Evolutionary conservation across 2,329 filamentous ascomycete genomes (phyloP), one percentile per base, ranked within the genome.

Genomic region (Pseudohalonectria lignicola): DNA sequence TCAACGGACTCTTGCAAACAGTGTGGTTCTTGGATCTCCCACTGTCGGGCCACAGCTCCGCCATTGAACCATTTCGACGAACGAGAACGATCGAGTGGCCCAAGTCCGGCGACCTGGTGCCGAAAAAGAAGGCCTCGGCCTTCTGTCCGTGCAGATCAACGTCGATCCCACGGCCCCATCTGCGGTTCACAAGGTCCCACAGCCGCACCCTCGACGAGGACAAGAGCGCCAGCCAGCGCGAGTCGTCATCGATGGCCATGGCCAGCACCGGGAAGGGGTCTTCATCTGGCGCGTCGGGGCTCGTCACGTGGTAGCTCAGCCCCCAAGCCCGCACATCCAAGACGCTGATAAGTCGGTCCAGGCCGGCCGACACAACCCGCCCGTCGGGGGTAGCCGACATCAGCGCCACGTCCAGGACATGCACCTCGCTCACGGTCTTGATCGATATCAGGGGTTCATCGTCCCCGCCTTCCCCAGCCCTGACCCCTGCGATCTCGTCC

Each of bases 401-500:
- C 51, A 79, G 70, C 11, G 75, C 74, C 29, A 90, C 67, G 50
- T 90, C 84, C 11, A 90, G 65, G 6, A 63, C 59, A 51, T 90
- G 85, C 0, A 79, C 79, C 12, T 69, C 65, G 19, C 64, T 63
- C 10, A 87, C 53, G 2, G 74, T 76, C 36, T 70, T 71, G 34
- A 85, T 65, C 0, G 69, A 71, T 11, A 88, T 56, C 1, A 71
- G 57, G 1, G 72, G 64, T 17, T 64, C 59, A 21, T 67, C 62
- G n/a, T 65, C 59, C 0, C 53, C 60, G 6, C 69, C 63, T 5
- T 66, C 59, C 60, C 59, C 16, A 37, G 39, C 43, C 12, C 23
- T 33, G 15, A 17, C 31, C 11, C 32, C 31, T 2, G 34, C 30
- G 40, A 69, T 59, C 39, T 81, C 76, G 41, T 79, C 77, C 71